phyloP scores from a whole-genome alignment of 2,329 filamentous ascomycete species.

The Penicillium corylophilum region DNA sequence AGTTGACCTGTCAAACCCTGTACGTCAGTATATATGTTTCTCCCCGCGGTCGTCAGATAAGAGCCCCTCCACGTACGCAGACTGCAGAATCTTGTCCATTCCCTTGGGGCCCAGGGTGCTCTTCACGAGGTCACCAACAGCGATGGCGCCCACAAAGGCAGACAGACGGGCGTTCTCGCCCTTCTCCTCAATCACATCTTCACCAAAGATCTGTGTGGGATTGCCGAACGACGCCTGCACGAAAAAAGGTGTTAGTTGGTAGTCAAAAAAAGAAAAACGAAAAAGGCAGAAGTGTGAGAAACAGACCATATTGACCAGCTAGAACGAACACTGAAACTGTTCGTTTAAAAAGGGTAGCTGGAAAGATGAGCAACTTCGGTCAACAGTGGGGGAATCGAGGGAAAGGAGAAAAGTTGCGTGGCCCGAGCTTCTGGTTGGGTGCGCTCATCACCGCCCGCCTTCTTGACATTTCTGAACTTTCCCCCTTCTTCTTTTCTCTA shows the following conservation, averaged over 20 bases:
- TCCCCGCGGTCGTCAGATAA: constrained; percentile 16
- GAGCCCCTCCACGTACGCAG: constrained; percentile 64
- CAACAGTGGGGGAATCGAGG: constrained; percentile 24
- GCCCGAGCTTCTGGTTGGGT: constrained; percentile 24
- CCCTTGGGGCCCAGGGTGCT: constrained; percentile 95
- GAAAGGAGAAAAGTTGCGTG: constrained; percentile 31
- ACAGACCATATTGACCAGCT: constrained; percentile 33
- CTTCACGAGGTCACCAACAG: constrained; percentile 95
- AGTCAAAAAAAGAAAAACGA: too few species aligned
- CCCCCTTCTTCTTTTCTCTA: background rate
- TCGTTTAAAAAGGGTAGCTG: constrained; percentile 23
- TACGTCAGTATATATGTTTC: constrained; percentile 13
- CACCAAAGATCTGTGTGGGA: constrained; percentile 96
- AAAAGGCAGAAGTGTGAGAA: background rate
- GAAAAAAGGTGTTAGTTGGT: constrained; percentile 4
- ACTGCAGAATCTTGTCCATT: constrained; percentile 98
- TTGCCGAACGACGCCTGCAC: constrained; percentile 53
- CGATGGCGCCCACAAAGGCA: constrained; percentile 98
- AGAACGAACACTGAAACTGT: constrained; percentile 18
- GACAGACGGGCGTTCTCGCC: constrained; percentile 98
- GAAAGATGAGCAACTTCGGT: constrained; percentile 23
- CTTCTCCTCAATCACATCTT: constrained; percentile 96
- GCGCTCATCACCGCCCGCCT: constrained; percentile 21
- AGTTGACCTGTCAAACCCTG: constrained; percentile 65
- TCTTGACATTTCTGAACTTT: constrained; percentile 8